phyloP scores from a whole-genome alignment of 805 yeast genomes.

The Hyphopichia homilentoma region DNA sequence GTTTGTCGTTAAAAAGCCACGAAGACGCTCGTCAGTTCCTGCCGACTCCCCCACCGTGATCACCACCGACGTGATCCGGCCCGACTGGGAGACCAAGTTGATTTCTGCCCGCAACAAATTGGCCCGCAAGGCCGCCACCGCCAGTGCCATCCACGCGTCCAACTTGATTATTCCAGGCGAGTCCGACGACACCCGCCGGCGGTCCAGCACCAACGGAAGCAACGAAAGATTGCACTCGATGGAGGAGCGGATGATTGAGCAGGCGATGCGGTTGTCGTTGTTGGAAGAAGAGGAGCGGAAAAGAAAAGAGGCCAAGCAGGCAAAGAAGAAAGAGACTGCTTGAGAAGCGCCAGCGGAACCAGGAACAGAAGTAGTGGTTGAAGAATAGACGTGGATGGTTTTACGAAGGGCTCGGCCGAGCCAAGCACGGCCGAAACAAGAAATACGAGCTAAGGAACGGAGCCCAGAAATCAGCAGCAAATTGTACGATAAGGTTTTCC shows the following conservation, averaged over 20 bases:
- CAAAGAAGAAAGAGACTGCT: slow-evolving; percentile 2
- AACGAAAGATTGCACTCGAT: slow-evolving; percentile 16
- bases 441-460: too few relatives aligned
- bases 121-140: slow-evolving; percentile 89
- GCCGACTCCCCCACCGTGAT: slow-evolving; percentile 68
- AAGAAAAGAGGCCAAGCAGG: slow-evolving; percentile 11
- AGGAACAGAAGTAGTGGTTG: too few relatives aligned
- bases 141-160: slow-evolving; percentile 89
- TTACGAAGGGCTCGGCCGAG: too few relatives aligned
- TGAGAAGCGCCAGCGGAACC: too few relatives aligned
- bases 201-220: slow-evolving; percentile 9
- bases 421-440: too few relatives aligned
- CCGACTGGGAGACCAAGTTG: slow-evolving; percentile 86
- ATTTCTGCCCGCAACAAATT: slow-evolving; percentile 68
- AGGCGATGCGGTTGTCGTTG: slow-evolving; percentile 73
- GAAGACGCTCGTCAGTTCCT: slow-evolving; percentile 48
- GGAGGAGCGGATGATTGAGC: slow-evolving; percentile 77
- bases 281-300: slow-evolving; percentile 63
- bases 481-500: too few relatives aligned
- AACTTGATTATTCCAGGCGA: slow-evolving; percentile 53
- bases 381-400: too few relatives aligned
- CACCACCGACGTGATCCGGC: slow-evolving; percentile 79
- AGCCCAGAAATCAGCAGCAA: too few relatives aligned
- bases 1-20: slow-evolving; percentile 4
- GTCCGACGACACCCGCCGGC: slow-evolving; percentile 11